Evolutionary conservation across 345 rosid genomes (phyloP).

Genomic region (Citrus cavaleriei): DNA sequence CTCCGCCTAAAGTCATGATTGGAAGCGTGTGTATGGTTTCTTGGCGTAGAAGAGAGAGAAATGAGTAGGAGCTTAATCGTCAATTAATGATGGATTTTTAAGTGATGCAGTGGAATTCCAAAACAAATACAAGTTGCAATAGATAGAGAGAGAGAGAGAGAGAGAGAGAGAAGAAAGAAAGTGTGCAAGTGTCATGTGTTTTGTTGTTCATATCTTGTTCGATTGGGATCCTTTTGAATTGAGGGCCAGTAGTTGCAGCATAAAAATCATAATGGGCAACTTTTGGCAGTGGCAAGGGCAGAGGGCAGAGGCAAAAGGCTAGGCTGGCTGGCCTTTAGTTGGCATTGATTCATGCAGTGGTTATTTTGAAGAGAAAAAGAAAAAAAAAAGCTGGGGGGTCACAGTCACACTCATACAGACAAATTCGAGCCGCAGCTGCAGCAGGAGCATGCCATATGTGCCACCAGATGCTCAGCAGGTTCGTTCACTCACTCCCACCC

Average conservation of each 20-base stretch:
- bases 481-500: not conserved
- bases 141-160: too few relatives aligned
- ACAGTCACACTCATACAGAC: not conserved
- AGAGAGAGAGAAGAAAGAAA: too few relatives aligned
- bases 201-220: too few relatives aligned
- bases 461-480: too few relatives aligned
- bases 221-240: not conserved
- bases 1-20: not conserved
- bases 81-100: too few relatives aligned
- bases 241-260: not conserved
- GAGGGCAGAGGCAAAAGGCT: not conserved
- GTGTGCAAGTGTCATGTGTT: too few relatives aligned
- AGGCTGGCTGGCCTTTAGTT: slow-evolving; percentile 3
- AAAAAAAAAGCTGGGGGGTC: not conserved
- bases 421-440: not conserved
- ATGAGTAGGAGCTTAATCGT: not conserved
- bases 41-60: not conserved
- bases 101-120: too few relatives aligned
- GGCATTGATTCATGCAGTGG: not conserved
- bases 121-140: too few relatives aligned
- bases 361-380: too few relatives aligned
- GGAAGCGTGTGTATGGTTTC: not conserved
- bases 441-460: not conserved
- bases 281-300: not conserved
- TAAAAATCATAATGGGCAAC: not conserved